Base-by-base conservation (phyloP, 139 green algal genomes). In the Chlorella sp. region DNA sequence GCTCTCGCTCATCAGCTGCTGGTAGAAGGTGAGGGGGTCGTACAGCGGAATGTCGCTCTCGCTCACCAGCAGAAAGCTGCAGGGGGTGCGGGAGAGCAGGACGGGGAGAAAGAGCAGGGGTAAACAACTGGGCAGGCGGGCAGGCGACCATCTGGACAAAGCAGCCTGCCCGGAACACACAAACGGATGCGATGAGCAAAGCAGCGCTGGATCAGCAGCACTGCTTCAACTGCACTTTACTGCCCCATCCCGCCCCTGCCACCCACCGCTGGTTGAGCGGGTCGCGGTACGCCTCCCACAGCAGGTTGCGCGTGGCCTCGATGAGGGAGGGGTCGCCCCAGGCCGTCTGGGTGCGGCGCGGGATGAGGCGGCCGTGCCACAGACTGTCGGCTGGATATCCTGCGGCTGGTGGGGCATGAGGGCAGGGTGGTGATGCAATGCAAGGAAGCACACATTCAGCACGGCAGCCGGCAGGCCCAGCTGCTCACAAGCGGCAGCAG, bases 221-320 rank as follows among this genome's bases (percentile, higher is more conserved):
- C 44, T 51, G 44, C 44, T 16, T 51, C 7, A 6, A 16, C 44
- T 51, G 44, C 44, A 51, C 44, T 9, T 9, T 51, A 6, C 44
- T 9, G 6, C 9, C 9, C 44, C 44, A 16, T 51, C 44, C 44
- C 44, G 6, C 44, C 44, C 44, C 6, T 51, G 7, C 6, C 44
- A 51, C 76, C 64, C 67, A 79, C 80, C 87, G 71, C 85, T 87
- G 25, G 72, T 92, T 92, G 18, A 89, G 55, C 0, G 89, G 89
- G 64, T 92, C 89, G 34, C 38, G 23, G 65, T 85, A 87, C 23
- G 89, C 89, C 63, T 86, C 78, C 63, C 88, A 79, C 74, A 92
- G 70, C 85, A 92, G 84, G 60, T 86, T 70, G 4, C 86, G 69
- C 0, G 86, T 81, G 1, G 86, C 88, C 15, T 82, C 82, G n/a